Conservation (phyloP, 2,329 filamentous ascomycete genomes). For the Fusarium foetens region DNA sequence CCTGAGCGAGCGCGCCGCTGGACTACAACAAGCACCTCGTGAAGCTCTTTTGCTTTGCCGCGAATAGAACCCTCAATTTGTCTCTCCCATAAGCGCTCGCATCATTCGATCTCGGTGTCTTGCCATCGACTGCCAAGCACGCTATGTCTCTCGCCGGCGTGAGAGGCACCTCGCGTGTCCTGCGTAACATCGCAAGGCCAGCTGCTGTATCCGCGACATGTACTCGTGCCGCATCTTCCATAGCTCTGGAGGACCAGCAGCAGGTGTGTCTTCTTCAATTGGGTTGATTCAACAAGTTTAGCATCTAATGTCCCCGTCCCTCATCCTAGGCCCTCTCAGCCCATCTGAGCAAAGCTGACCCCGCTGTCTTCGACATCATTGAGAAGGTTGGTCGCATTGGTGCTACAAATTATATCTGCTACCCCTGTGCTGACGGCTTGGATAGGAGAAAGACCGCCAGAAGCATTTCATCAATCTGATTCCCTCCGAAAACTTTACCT, state of each 20-base stretch:
- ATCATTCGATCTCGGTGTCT: not conserved
- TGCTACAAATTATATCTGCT: not conserved
- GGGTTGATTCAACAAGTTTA: not conserved
- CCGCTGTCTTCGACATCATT: slow-evolving; percentile 86
- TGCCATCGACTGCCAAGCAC: slow-evolving; percentile 23
- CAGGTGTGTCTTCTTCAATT: slow-evolving; percentile 56
- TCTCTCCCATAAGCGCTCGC: slow-evolving; percentile 2
- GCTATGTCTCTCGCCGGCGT: slow-evolving; percentile 61
- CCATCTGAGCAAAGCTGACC: slow-evolving; percentile 84
- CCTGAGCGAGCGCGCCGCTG: slow-evolving; percentile 33
- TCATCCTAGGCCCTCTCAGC: slow-evolving; percentile 77
- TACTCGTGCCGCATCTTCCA: slow-evolving; percentile 57
- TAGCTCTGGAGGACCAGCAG: slow-evolving; percentile 66
- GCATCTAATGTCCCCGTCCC: slow-evolving; percentile 25
- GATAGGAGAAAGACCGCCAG: slow-evolving; percentile 90
- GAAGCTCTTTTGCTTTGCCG: slow-evolving; percentile 5
- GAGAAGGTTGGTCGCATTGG: slow-evolving; percentile 73
- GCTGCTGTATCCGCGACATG: slow-evolving; percentile 36
- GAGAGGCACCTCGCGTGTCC: slow-evolving; percentile 60
- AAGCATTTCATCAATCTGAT: slow-evolving; percentile 99
- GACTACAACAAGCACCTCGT: slow-evolving; percentile 20
- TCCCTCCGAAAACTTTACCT: slow-evolving; percentile 95
- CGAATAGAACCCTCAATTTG: slow-evolving; percentile 11
- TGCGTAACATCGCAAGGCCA: slow-evolving; percentile 55
- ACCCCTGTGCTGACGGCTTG: not conserved